Evolutionary conservation across 2,329 filamentous ascomycete species (phyloP).

Genomic region (Penicillium hesseltinei): DNA sequence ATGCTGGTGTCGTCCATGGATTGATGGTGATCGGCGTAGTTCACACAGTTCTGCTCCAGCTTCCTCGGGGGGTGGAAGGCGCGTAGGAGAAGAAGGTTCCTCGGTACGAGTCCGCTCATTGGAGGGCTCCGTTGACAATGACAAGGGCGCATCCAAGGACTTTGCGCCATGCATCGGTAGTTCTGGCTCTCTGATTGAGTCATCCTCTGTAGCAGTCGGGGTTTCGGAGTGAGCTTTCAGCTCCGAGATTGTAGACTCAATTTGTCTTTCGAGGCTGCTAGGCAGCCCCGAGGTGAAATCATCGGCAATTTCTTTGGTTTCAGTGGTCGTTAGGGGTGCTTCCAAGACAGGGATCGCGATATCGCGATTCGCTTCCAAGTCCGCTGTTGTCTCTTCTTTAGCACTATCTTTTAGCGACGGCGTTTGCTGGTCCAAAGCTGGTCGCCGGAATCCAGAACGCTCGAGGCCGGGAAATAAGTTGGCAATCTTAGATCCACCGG

Average conservation of each 20-base stretch:
- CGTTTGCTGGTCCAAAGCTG: slow-evolving; percentile 20
- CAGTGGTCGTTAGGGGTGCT: slow-evolving; percentile 38
- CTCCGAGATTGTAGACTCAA: slow-evolving; percentile 4
- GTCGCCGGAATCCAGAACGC: slow-evolving; percentile 32
- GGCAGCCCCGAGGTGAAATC: slow-evolving; percentile 28
- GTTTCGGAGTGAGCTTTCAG: slow-evolving; percentile 7
- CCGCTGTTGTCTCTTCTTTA: slow-evolving; percentile 39
- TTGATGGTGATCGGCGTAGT: slow-evolving; percentile 37
- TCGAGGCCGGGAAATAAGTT: slow-evolving; percentile 39
- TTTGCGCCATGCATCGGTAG: slow-evolving; percentile 22
- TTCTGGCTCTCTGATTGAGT: slow-evolving; percentile 10
- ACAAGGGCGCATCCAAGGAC: slow-evolving; percentile 24
- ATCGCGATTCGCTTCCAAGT: slow-evolving; percentile 41
- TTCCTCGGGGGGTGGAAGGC: slow-evolving; percentile 18
- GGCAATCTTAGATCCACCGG: slow-evolving; percentile 30
- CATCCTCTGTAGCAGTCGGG: slow-evolving; percentile 2
- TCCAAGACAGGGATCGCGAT: slow-evolving; percentile 48
- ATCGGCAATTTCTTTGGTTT: slow-evolving; percentile 46
- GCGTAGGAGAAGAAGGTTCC: slow-evolving; percentile 12
- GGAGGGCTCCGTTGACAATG: slow-evolving; percentile 10
- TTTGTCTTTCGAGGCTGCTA: slow-evolving; percentile 9
- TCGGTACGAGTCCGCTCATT: slow-evolving; percentile 2
- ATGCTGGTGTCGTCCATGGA: slow-evolving; percentile 36
- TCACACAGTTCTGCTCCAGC: slow-evolving; percentile 22
- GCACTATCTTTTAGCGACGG: slow-evolving; percentile 39